Evolutionary conservation across 345 rosid genomes (phyloP).

Genomic region (Citrus mangshanensis): DNA sequence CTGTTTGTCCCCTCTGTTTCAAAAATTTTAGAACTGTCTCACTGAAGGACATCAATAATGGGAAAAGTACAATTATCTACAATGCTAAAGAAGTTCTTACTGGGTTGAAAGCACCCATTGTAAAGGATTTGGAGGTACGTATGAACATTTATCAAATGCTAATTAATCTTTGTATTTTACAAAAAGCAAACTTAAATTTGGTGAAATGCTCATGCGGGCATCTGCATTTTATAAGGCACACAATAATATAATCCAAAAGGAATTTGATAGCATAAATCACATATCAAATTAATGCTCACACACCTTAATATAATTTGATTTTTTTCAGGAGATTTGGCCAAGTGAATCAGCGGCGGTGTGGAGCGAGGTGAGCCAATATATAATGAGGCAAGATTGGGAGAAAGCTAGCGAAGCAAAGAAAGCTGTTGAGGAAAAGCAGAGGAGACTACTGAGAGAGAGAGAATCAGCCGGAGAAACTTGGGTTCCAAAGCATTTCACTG

Average conservation of each 20-base stretch:
- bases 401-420: constrained; percentile 72
- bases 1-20: background rate
- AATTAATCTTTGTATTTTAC: no score
- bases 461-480: constrained; percentile 44
- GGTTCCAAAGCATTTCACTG: constrained; percentile 65
- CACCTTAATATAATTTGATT: background rate
- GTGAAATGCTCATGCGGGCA: no score
- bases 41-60: constrained; percentile 45
- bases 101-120: constrained; percentile 53
- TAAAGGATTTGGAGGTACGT: constrained; percentile 56
- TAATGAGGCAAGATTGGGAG: constrained; percentile 62
- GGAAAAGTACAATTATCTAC: constrained; percentile 51
- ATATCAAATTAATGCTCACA: background rate
- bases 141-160: no score
- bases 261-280: background rate
- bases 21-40: constrained; percentile 49
- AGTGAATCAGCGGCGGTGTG: constrained; percentile 76
- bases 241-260: no score
- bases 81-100: constrained; percentile 54
- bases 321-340: constrained; percentile 43
- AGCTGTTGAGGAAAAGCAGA: constrained; percentile 60
- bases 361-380: constrained; percentile 58
- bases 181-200: no score
- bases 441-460: constrained; percentile 44
- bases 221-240: no score